Percentiles rank a stretch among this genome's conserved stretches.
These are phyloP conservation scores for Exutisphaerella laricina DNA, from an alignment of 2,329 filamentous ascomycete species.

Conservation along the genomic window DNA sequence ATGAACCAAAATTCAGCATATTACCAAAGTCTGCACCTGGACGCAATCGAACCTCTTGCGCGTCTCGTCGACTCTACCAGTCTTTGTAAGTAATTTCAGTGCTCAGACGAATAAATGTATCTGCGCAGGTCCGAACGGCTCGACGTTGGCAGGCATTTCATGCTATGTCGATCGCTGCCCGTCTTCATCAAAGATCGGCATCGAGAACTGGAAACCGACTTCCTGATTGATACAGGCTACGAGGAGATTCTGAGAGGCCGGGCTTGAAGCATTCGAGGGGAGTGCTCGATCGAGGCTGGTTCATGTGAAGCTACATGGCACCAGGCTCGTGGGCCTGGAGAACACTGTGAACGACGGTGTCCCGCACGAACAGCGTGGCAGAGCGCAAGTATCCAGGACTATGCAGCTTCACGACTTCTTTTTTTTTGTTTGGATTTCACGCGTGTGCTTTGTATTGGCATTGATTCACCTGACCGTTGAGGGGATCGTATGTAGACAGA, in stretches of 20 bases:
- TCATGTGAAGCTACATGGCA: constrained; percentile 42
- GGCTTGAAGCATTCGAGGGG: constrained; percentile 41
- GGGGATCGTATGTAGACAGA: too few relatives aligned
- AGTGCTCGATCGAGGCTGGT: constrained; percentile 38
- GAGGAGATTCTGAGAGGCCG: constrained; percentile 39
- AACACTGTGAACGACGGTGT: constrained; percentile 38
- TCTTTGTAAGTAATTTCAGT: constrained; percentile 43
- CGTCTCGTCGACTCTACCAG: constrained; percentile 33
- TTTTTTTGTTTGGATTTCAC: too few relatives aligned
- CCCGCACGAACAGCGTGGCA: constrained; percentile 37
- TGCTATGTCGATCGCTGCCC: constrained; percentile 37
- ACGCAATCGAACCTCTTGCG: constrained; percentile 29
- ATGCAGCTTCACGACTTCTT: constrained; percentile 12
- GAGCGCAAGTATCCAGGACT: constrained; percentile 27
- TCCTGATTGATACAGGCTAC: constrained; percentile 35
- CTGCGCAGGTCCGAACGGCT: constrained; percentile 40
- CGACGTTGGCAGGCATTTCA: constrained; percentile 29
- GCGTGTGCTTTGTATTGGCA: too few relatives aligned
- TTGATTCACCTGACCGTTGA: too few relatives aligned
- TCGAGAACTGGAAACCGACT: constrained; percentile 35
- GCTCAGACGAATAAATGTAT: constrained; percentile 42
- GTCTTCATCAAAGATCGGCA: constrained; percentile 33
- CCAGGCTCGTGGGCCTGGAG: constrained; percentile 40
- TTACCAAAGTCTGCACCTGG: constrained; percentile 38
- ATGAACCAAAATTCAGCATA: constrained; percentile 39